phyloP scores from a whole-genome alignment of 257 asterid species.

The Thymus quinquecostatus region DNA sequence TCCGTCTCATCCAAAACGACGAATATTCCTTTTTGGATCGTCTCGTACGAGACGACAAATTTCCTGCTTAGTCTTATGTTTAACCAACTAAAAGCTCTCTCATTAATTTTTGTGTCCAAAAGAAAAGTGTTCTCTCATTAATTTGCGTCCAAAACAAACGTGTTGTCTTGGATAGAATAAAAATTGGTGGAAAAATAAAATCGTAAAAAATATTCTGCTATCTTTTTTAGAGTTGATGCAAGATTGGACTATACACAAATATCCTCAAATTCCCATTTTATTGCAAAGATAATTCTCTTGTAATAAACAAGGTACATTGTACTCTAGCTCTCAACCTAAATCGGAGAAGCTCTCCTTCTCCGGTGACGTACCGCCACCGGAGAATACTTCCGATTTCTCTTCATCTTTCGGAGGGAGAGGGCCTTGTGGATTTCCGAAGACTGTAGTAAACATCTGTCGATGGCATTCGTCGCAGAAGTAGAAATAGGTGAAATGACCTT shows the following conservation, averaged over 20 bases:
- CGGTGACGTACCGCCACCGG: constrained; percentile 25
- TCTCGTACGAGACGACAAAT: too few species aligned
- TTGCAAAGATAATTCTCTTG: not conserved
- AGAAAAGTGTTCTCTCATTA: too few species aligned
- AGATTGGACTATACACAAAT: not conserved
- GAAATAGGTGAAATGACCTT: constrained; percentile 84
- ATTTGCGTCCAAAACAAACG: too few species aligned
- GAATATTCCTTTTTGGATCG: too few species aligned
- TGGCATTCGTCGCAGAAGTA: constrained; percentile 89
- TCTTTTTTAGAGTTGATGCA: not conserved
- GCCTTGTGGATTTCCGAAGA: constrained; percentile 77
- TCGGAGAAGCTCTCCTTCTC: constrained; percentile 32
- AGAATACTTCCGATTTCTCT: constrained; percentile 24
- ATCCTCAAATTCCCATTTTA: not conserved
- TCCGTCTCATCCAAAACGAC: too few species aligned
- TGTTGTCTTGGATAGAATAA: too few species aligned
- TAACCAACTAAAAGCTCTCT: too few species aligned
- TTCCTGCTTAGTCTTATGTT: too few species aligned
- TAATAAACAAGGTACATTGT: not conserved
- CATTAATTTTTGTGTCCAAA: too few species aligned
- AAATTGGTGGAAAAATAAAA: too few species aligned
- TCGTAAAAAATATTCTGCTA: not conserved
- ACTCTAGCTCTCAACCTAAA: constrained; percentile 17
- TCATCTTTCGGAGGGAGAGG: constrained; percentile 50
- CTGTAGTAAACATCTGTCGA: constrained; percentile 59